A percentile compares a stretch with the other conserved stretches of the same genome.
Evolutionary conservation across 805 yeast genomes (phyloP).

Genomic region (Sugiyamaella marilandica): DNA sequence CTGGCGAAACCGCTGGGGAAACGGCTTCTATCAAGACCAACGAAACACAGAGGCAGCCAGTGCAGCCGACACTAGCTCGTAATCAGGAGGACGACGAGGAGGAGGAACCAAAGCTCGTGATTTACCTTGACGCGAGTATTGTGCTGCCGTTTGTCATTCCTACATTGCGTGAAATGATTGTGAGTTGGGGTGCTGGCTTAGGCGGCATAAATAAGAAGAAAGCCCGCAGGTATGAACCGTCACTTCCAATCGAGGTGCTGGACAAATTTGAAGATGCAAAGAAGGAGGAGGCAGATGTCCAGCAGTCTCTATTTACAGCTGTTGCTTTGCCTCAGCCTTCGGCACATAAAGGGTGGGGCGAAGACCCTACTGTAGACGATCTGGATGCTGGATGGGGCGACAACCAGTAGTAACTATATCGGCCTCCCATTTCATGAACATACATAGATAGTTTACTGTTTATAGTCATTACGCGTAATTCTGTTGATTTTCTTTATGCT

Average conservation of each 20-base stretch:
- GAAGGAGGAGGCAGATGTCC: slow-evolving; percentile 5
- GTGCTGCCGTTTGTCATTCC: slow-evolving; percentile 59
- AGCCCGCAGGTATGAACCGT: slow-evolving; percentile 61
- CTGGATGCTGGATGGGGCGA: slow-evolving; percentile 15
- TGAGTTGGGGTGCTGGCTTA: slow-evolving; percentile 70
- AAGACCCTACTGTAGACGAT: slow-evolving; percentile 22
- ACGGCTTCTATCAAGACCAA: not conserved
- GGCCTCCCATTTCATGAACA: not conserved
- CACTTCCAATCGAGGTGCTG: slow-evolving; percentile 60
- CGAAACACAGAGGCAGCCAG: slow-evolving; percentile 2
- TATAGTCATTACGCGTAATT: not conserved
- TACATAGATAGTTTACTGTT: not conserved
- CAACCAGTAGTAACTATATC: not conserved
- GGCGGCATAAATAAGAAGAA: slow-evolving; percentile 55
- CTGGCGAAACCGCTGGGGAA: not conserved
- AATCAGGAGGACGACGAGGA: slow-evolving; percentile 16
- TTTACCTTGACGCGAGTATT: slow-evolving; percentile 32
- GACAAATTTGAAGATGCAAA: slow-evolving; percentile 61
- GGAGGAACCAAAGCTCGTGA: slow-evolving; percentile 24
- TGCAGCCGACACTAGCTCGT: slow-evolving; percentile 6
- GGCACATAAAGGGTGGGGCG: slow-evolving; percentile 26
- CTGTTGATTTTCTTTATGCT: not conserved
- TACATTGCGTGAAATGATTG: slow-evolving; percentile 63
- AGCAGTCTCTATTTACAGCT: slow-evolving; percentile 13
- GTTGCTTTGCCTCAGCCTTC: slow-evolving; percentile 24